A percentile compares a stretch with the other conserved stretches of the same genome.
phyloP scores from a whole-genome alignment of 495 filamentous ascomycete genomes.

The Penicillium waksmanii region DNA sequence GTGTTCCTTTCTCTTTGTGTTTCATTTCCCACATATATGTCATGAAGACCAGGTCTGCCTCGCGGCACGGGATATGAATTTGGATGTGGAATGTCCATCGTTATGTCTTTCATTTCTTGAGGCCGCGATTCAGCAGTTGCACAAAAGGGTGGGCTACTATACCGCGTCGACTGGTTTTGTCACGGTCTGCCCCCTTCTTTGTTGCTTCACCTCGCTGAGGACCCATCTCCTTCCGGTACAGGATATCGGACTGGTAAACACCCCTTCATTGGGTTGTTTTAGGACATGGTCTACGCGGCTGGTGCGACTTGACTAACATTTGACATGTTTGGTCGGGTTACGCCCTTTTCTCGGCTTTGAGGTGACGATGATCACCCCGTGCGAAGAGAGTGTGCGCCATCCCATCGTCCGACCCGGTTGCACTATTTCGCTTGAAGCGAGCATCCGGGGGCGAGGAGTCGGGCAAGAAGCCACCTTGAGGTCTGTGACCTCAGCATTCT shows the following conservation, averaged over 20 bases:
- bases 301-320: constrained; percentile 36
- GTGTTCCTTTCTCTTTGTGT: constrained; percentile 38
- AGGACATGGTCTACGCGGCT: constrained; percentile 31
- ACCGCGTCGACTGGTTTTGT: constrained; percentile 27
- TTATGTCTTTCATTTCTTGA: constrained; percentile 43
- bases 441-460: constrained; percentile 17
- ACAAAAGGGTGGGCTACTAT: constrained; percentile 10
- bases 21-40: constrained; percentile 49
- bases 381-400: constrained; percentile 1
- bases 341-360: constrained; percentile 18
- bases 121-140: constrained; percentile 35
- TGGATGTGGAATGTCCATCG: constrained; percentile 54
- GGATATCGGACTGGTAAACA: constrained; percentile 48
- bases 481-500: constrained; percentile 29
- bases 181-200: constrained; percentile 11
- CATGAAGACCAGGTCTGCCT: constrained; percentile 63
- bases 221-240: constrained; percentile 45
- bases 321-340: constrained; percentile 40
- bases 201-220: constrained; percentile 22
- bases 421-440: constrained; percentile 27
- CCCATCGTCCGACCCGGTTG: constrained; percentile 14
- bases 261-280: constrained; percentile 29
- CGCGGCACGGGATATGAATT: constrained; percentile 60
- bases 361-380: constrained; percentile 10
- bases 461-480: constrained; percentile 1